A percentile compares a stretch with the other conserved stretches of the same genome.
These are phyloP conservation scores for Platanthera zijinensis DNA, from an alignment of 106 monocot species.

Conservation along the genomic window DNA sequence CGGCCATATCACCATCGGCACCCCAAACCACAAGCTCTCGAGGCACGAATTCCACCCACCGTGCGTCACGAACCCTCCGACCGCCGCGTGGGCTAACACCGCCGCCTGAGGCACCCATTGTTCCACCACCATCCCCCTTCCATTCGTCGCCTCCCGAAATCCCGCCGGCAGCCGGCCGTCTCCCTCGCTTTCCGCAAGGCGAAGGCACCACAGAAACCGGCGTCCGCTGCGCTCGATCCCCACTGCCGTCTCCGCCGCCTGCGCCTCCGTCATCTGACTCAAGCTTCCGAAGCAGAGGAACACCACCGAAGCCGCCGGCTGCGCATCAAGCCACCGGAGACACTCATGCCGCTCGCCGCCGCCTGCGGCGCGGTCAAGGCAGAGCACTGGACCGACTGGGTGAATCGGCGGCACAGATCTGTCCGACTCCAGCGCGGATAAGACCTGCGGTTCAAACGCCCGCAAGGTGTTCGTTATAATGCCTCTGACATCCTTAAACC, in stretches of 20 bases:
- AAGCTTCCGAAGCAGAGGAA: constrained; percentile 56
- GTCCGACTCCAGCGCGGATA: constrained; percentile 20
- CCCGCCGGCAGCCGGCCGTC: constrained; percentile 31
- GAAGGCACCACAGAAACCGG: constrained; percentile 9
- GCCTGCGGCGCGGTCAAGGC: background rate
- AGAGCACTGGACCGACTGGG: constrained; percentile 8
- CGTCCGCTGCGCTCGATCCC: constrained; percentile 7
- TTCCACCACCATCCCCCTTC: constrained; percentile 16
- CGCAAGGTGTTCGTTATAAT: constrained; percentile 57
- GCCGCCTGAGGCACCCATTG: constrained; percentile 14
- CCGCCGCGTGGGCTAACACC: constrained; percentile 6
- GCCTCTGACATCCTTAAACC: constrained; percentile 18
- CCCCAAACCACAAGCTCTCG: constrained; percentile 24
- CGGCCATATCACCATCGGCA: constrained; percentile 35
- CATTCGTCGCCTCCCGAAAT: constrained; percentile 35
- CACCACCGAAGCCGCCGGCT: constrained; percentile 37
- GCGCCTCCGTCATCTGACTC: constrained; percentile 31
- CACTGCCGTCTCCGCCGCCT: constrained; percentile 7
- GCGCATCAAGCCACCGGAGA: constrained; percentile 39
- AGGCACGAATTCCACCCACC: constrained; percentile 75
- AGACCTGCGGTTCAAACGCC: constrained; percentile 26
- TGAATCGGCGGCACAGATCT: constrained; percentile 8
- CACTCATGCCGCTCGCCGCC: constrained; percentile 4
- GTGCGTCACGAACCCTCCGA: constrained; percentile 49
- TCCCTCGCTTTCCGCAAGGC: constrained; percentile 3